phyloP scores from a whole-genome alignment of 768 basidiomycete genomes.

The Pulveroboletus sp. region DNA sequence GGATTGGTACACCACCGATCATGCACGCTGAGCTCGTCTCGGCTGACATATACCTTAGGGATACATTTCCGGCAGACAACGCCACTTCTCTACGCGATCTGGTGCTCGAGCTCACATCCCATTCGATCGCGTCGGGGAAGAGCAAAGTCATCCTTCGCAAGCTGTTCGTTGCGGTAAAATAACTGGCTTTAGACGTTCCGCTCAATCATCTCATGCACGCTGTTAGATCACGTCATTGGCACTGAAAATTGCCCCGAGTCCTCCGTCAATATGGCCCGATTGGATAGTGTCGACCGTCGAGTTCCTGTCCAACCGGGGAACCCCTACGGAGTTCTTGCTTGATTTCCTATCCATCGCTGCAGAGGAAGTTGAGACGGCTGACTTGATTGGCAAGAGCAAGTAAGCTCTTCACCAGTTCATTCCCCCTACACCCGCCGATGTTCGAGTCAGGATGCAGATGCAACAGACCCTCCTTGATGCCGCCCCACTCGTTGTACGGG shows the following conservation, averaged over 20 bases:
- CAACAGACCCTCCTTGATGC: slow-evolving; percentile 63
- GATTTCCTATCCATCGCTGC: slow-evolving; percentile 81
- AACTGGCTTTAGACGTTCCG: not conserved
- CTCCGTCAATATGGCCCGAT: slow-evolving; percentile 61
- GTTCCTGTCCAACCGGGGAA: slow-evolving; percentile 55
- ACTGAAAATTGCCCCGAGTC: slow-evolving; percentile 58
- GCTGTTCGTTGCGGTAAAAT: slow-evolving; percentile 73
- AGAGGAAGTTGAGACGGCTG: slow-evolving; percentile 74
- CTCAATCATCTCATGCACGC: slow-evolving; percentile 5
- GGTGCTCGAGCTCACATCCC: slow-evolving; percentile 64
- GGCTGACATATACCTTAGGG: slow-evolving; percentile 44
- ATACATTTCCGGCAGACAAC: slow-evolving; percentile 62
- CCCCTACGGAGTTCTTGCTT: slow-evolving; percentile 54
- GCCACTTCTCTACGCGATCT: slow-evolving; percentile 56
- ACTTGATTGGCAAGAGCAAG: slow-evolving; percentile 70
- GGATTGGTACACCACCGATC: slow-evolving; percentile 63
- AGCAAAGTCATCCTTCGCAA: slow-evolving; percentile 78
- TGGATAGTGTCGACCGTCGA: slow-evolving; percentile 70
- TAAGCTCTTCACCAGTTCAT: slow-evolving; percentile 34
- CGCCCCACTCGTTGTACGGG: slow-evolving; percentile 64
- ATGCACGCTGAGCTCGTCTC: not conserved
- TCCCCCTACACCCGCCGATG: slow-evolving; percentile 6
- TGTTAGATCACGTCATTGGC: slow-evolving; percentile 64
- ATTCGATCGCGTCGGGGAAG: slow-evolving; percentile 53
- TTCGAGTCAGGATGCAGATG: slow-evolving; percentile 49